phyloP scores from a whole-genome alignment of 768 basidiomycete species.

The Amanita subjunquillea region DNA sequence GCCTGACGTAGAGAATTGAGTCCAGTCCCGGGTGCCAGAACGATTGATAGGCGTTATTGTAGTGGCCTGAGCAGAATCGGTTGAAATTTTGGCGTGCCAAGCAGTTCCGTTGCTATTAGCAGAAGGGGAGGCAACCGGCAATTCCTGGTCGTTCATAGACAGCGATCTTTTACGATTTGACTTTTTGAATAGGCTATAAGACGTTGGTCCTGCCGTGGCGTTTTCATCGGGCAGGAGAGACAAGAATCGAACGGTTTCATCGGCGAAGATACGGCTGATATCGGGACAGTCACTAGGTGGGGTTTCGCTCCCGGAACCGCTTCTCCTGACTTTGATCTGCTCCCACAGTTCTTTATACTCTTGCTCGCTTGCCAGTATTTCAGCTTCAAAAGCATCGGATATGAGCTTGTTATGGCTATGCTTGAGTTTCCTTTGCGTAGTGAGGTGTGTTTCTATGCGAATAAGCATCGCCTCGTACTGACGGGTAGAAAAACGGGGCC shows the following conservation, averaged over 20 bases:
- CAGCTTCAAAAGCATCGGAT: constrained; percentile 47
- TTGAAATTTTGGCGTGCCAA: constrained; percentile 19
- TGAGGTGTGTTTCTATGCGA: constrained; percentile 47
- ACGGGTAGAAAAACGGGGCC: constrained; percentile 61
- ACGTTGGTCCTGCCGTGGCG: neutral
- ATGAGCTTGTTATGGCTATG: constrained; percentile 53
- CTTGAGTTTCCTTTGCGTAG: constrained; percentile 23
- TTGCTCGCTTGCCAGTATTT: constrained; percentile 17
- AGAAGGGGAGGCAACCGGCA: constrained; percentile 8
- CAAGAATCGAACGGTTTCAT: constrained; percentile 53
- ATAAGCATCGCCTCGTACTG: constrained; percentile 56
- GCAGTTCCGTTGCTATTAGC: constrained; percentile 9
- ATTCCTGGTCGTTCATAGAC: constrained; percentile 17
- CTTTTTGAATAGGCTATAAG: neutral
- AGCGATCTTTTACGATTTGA: constrained; percentile 19
- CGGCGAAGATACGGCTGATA: constrained; percentile 48
- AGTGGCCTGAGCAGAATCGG: constrained; percentile 16
- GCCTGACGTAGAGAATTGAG: constrained; percentile 56
- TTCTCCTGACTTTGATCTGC: constrained; percentile 32
- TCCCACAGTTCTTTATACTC: constrained; percentile 42
- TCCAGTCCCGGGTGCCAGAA: constrained; percentile 37
- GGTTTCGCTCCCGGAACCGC: constrained; percentile 18
- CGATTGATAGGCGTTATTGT: constrained; percentile 16
- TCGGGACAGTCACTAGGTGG: constrained; percentile 27
- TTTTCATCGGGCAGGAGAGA: constrained; percentile 30